Percentiles rank a stretch among this genome's conserved stretches.
phyloP scores from a whole-genome alignment of 768 basidiomycete species.

The Lentinula raphanica region DNA sequence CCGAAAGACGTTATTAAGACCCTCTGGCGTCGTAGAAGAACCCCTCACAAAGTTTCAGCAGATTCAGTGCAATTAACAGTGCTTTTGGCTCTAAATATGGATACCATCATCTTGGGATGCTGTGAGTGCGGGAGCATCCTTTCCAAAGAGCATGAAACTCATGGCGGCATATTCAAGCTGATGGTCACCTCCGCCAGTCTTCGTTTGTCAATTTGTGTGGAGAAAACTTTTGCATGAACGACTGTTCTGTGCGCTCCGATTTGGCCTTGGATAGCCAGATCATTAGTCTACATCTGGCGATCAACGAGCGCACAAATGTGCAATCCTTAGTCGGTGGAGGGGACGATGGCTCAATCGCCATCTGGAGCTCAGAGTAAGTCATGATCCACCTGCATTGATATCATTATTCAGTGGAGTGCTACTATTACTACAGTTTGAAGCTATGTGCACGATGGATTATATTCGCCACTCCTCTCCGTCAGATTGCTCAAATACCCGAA shows the following conservation, averaged over 20 bases:
- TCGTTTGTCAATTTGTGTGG: conserved; percentile 36
- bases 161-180: conserved; percentile 36
- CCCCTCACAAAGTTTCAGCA: neutral
- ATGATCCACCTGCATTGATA: too few relatives aligned
- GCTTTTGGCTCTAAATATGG: conserved; percentile 52
- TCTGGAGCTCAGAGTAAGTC: conserved; percentile 66
- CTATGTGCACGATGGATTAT: conserved; percentile 68
- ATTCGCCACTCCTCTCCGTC: conserved; percentile 60
- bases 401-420: too few relatives aligned
- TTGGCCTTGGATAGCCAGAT: conserved; percentile 43
- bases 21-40: neutral
- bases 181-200: conserved; percentile 46
- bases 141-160: conserved; percentile 12
- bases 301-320: conserved; percentile 56
- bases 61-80: conserved; percentile 23
- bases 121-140: conserved; percentile 34
- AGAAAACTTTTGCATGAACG: conserved; percentile 11
- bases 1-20: neutral
- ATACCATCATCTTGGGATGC: conserved; percentile 57
- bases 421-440: conserved; percentile 27
- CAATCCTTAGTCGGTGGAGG: conserved; percentile 66
- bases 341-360: conserved; percentile 71
- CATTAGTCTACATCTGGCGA: conserved; percentile 45
- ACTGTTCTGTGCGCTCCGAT: conserved; percentile 33
- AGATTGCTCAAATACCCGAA: conserved; percentile 52